These are phyloP conservation scores for Nicotiana sylvestris DNA, from an alignment of 257 asterid genomes.

Conservation along the genomic window DNA sequence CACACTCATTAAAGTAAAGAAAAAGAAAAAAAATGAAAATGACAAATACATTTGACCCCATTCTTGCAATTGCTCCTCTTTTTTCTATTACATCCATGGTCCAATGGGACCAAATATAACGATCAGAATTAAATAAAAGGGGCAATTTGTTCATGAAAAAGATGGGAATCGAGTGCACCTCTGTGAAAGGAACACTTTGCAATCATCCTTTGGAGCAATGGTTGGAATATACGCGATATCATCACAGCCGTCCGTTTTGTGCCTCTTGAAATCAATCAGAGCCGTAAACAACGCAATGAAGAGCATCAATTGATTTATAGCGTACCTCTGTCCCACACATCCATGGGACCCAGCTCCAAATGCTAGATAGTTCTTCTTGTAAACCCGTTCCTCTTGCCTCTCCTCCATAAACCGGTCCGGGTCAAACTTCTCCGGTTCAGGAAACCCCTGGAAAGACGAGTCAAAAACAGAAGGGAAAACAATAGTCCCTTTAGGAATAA, in stretches of 20 bases:
- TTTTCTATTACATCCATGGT: not conserved
- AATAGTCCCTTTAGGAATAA: slow-evolving; percentile 72
- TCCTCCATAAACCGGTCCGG: slow-evolving; percentile 83
- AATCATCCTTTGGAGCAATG: slow-evolving; percentile 83
- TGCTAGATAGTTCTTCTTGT: slow-evolving; percentile 62
- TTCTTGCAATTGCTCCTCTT: not conserved
- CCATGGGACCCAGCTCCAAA: slow-evolving; percentile 96
- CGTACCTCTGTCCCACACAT: slow-evolving; percentile 95
- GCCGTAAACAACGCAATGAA: slow-evolving; percentile 64
- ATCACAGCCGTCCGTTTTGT: slow-evolving; percentile 74
- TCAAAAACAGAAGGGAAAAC: slow-evolving; percentile 91
- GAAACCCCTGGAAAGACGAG: slow-evolving; percentile 81
- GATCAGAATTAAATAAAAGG: not conserved
- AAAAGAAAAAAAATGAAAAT: too few species aligned
- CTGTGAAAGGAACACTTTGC: slow-evolving; percentile 55
- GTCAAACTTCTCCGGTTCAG: slow-evolving; percentile 75
- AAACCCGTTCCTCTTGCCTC: slow-evolving; percentile 73
- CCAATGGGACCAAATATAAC: not conserved
- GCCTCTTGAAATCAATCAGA: slow-evolving; percentile 65
- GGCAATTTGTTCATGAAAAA: slow-evolving; percentile 27
- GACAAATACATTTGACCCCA: slow-evolving; percentile 5
- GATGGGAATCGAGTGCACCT: slow-evolving; percentile 48
- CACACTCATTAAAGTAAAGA: not conserved
- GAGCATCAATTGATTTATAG: slow-evolving; percentile 63
- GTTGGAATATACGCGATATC: slow-evolving; percentile 80